Evolutionary conservation across 495 filamentous ascomycete genomes (phyloP).

Genomic region (Tetracladium setigerum): DNA sequence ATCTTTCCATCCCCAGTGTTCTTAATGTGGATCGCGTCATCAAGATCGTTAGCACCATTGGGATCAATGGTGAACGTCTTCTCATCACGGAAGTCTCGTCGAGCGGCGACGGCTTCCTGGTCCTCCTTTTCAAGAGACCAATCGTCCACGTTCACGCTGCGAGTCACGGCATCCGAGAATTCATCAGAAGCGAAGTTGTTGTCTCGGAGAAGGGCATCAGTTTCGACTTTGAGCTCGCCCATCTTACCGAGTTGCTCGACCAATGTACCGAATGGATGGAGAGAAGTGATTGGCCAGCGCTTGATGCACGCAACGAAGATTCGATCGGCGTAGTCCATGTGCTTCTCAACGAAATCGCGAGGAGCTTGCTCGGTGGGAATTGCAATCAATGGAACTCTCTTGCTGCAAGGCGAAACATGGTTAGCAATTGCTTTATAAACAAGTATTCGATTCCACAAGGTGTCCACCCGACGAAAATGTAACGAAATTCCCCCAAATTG

Average conservation of each 20-base stretch:
- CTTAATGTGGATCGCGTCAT: constrained; percentile 89
- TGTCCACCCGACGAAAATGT: no score
- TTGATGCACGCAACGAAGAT: constrained; percentile 99
- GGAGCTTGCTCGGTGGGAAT: constrained; percentile 98
- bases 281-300: constrained; percentile 98
- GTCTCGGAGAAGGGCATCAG: constrained; percentile 90
- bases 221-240: constrained; percentile 94
- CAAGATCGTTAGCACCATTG: constrained; percentile 73
- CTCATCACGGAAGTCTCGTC: constrained; percentile 87
- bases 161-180: constrained; percentile 91
- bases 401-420: constrained; percentile 26
- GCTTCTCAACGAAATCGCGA: constrained; percentile 96
- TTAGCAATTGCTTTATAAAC: constrained; percentile 1
- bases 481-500: no score
- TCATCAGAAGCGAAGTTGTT: constrained; percentile 98
- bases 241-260: constrained; percentile 97
- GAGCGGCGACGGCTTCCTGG: constrained; percentile 62
- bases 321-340: constrained; percentile 92
- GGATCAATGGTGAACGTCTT: constrained; percentile 89
- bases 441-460: neutral
- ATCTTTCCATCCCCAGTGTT: constrained; percentile 71
- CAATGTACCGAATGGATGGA: constrained; percentile 95
- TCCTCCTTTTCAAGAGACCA: constrained; percentile 82
- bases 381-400: constrained; percentile 94
- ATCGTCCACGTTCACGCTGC: constrained; percentile 84